These are phyloP conservation scores for Catunica adiposa DNA, from an alignment of 2,329 filamentous ascomycete species.

Conservation along the genomic window DNA sequence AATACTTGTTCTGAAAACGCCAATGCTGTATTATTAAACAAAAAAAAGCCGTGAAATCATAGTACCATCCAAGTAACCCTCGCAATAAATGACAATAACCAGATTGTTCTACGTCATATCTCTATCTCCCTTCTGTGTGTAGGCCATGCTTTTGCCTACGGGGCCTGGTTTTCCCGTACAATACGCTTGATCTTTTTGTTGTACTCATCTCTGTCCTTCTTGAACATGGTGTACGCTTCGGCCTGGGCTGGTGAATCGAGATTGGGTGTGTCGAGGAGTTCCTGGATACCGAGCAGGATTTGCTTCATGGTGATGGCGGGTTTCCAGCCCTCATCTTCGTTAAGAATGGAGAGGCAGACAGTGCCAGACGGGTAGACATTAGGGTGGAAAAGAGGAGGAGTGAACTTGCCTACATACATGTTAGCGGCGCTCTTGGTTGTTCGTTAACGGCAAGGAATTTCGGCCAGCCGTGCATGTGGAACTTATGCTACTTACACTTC, in stretches of 20 bases:
- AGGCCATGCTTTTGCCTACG: conserved; percentile 30
- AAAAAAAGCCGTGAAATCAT: neutral
- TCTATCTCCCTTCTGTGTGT: neutral
- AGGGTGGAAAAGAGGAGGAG: conserved; percentile 88
- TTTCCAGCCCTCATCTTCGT: conserved; percentile 97
- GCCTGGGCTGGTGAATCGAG: conserved; percentile 93
- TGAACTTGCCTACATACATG: conserved; percentile 63
- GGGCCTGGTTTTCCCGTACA: conserved; percentile 76
- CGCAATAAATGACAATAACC: neutral
- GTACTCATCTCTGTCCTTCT: conserved; percentile 74
- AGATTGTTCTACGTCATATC: neutral
- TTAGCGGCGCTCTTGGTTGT: too few species aligned
- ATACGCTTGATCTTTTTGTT: conserved; percentile 75
- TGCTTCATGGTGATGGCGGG: conserved; percentile 97
- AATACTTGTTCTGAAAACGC: too few species aligned
- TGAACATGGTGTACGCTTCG: conserved; percentile 92
- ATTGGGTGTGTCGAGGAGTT: conserved; percentile 89
- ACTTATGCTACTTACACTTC: conserved; percentile 54
- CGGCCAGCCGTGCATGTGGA: neutral
- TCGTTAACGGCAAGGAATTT: too few species aligned
- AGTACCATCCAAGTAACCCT: neutral
- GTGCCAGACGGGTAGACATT: conserved; percentile 98
- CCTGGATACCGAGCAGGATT: conserved; percentile 89
- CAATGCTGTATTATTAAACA: neutral
- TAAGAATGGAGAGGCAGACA: conserved; percentile 90